These are phyloP conservation scores for Zygotorulaspora mrakii DNA, from an alignment of 1,139 yeast genomes.

Conservation along the genomic window DNA sequence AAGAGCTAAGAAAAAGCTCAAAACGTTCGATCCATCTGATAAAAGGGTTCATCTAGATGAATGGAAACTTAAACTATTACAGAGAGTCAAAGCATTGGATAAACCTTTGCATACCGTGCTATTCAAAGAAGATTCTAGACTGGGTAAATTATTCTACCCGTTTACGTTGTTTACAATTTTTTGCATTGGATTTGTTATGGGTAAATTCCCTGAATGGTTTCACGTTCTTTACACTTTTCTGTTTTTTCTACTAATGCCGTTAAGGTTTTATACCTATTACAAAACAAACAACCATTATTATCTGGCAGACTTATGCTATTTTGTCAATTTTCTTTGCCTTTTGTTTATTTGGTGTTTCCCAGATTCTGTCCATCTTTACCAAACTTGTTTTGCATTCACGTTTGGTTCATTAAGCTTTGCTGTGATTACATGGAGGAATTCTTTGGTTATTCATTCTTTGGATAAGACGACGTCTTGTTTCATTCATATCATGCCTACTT, in stretches of 20 bases:
- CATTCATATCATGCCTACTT: conserved; percentile 88
- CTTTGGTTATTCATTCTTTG: conserved; percentile 83
- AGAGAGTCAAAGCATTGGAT: conserved; percentile 24
- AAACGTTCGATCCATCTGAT: conserved; percentile 18
- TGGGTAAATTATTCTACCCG: conserved; percentile 83
- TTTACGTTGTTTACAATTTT: conserved; percentile 67
- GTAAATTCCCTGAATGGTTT: conserved; percentile 70
- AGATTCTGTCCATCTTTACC: conserved; percentile 61
- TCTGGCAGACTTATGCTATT: conserved; percentile 90
- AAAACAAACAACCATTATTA: conserved; percentile 78
- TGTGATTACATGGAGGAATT: conserved; percentile 93
- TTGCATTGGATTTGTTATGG: conserved; percentile 70
- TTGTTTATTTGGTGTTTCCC: conserved; percentile 83
- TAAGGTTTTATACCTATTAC: conserved; percentile 77
- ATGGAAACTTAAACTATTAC: conserved; percentile 19
- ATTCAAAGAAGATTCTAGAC: conserved; percentile 48
- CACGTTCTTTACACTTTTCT: conserved; percentile 71
- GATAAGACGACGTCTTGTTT: conserved; percentile 93
- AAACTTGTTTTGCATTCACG: conserved; percentile 79
- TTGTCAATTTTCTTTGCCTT: conserved; percentile 69
- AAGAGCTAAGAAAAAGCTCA: conserved; percentile 18
- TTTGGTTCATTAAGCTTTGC: conserved; percentile 92
- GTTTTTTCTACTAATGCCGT: conserved; percentile 68
- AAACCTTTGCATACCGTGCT: conserved; percentile 26
- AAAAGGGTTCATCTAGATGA: conserved; percentile 23